Base-by-base conservation (phyloP, 2,329 filamentous ascomycete species). In the Cladophialophora carrionii region DNA sequence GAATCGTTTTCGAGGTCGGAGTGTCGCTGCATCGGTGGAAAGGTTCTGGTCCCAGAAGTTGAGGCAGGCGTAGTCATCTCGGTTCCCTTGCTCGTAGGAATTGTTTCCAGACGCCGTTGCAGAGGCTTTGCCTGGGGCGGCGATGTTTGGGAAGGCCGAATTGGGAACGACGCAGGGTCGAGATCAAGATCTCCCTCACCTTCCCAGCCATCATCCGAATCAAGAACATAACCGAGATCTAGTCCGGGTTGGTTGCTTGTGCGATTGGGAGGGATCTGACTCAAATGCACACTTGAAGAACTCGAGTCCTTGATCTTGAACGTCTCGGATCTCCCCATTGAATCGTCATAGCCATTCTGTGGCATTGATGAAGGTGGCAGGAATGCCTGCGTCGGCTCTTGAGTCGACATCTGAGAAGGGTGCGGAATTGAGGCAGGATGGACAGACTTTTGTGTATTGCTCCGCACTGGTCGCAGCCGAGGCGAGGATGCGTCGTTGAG, bases 221-320 rank as follows among this genome's bases (percentile, higher is more conserved):
- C 61, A 37, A 54, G 59, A 61, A 63, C 58, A 7, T 66, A 10
- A 7, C 57, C 62, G 12, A 61, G 59, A 31, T 64, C 57, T 20
- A 37, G 24, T 43, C 64, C 60, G 24, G 63, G 57, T 48, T 67
- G 66, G 32, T 52, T 61, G 34, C 43, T 29, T 20, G 32, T 34
- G n/a, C 37, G 8, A 41, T 70, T 57, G n/a, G 54, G 60, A 22
- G 69, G 68, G 22, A 70, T 34, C 52, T 71, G 69, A 34, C 69
- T 71, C 49, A 71, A 46, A 4, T 56, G 31, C 8, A 65, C 56
- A 17, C 48, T 54, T 10, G 52, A 58, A 4, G 71, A 71, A 55
- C 70, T 71, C 9, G 71, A 72, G 52, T 72, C 71, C 51, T 72
- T 71, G 54, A 72, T 71, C 9, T 68, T 69, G 41, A 72, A 65